phyloP scores from a whole-genome alignment of 78 protist species.

The Mastigamoeba balamuthi region DNA sequence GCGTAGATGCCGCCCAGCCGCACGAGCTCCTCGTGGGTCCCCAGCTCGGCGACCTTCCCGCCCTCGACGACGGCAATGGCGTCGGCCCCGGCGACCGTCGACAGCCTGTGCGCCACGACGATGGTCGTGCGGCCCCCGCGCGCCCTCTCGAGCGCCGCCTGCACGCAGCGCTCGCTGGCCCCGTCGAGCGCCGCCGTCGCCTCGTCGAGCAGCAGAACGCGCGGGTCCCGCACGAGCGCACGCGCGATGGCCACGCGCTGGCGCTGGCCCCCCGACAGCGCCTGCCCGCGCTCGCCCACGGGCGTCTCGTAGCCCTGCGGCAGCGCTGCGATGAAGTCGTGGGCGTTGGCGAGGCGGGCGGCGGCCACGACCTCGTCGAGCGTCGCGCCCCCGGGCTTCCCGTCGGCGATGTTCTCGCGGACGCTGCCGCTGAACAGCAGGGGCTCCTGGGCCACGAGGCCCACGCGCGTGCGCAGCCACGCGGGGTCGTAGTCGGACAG shows the following conservation, averaged over 20 bases:
- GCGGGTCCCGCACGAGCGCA: constrained; percentile 80
- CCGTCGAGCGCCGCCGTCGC: constrained; percentile 95
- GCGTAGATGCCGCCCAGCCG: constrained; percentile 43
- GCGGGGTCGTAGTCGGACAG: constrained; percentile 12
- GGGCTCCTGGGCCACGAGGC: constrained; percentile 77
- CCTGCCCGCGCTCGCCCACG: constrained; percentile 76
- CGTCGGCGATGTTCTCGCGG: constrained; percentile 70
- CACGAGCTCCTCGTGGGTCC: constrained; percentile 82
- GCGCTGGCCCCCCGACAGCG: constrained; percentile 83
- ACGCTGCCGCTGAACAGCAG: constrained; percentile 62
- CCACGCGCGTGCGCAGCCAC: constrained; percentile 55
- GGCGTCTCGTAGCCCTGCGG: constrained; percentile 68
- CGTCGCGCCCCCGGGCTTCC: constrained; percentile 45
- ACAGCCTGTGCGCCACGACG: constrained; percentile 93
- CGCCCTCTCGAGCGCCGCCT: constrained; percentile 60
- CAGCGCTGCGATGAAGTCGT: constrained; percentile 67
- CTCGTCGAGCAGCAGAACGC: constrained; percentile 90
- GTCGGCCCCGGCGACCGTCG: constrained; percentile 73
- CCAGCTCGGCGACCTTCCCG: constrained; percentile 78
- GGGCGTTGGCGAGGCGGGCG: constrained; percentile 80
- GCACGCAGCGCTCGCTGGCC: constrained; percentile 70
- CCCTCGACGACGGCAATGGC: constrained; percentile 53
- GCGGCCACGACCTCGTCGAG: constrained; percentile 60
- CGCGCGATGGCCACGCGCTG: constrained; percentile 93
- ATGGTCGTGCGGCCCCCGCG: constrained; percentile 68